These are phyloP conservation scores for Saturnispora galanensis DNA, from an alignment of 805 yeast species.

Conservation along the genomic window DNA sequence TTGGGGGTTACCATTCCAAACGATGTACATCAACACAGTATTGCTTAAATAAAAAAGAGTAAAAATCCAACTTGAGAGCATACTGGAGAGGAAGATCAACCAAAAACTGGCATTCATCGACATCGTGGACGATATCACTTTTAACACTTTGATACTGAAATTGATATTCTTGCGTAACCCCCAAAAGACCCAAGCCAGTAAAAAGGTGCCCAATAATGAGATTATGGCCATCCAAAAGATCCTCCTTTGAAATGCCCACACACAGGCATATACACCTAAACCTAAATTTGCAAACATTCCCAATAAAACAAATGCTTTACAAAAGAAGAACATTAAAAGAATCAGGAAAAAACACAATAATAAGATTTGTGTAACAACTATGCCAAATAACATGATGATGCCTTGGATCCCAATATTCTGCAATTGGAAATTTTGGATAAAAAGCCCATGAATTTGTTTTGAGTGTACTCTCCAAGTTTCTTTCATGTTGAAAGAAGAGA, in stretches of 20 bases:
- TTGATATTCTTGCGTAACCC: slow-evolving; percentile 18
- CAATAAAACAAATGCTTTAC: slow-evolving; percentile 1
- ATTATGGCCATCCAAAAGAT: background rate
- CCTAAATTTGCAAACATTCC: slow-evolving; percentile 1
- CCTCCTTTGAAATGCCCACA: background rate
- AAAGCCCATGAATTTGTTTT: background rate
- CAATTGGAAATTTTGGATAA: background rate
- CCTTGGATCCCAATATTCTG: slow-evolving; percentile 38
- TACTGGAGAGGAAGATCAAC: slow-evolving; percentile 27
- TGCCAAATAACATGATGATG: slow-evolving; percentile 15
- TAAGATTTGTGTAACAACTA: slow-evolving; percentile 1
- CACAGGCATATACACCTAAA: background rate
- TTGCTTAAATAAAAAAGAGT: slow-evolving; percentile 56
- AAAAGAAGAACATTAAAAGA: background rate
- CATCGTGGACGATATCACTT: slow-evolving; percentile 59
- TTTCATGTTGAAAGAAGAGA: background rate
- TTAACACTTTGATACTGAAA: slow-evolving; percentile 21
- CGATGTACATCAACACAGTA: slow-evolving; percentile 68
- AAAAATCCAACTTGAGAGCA: slow-evolving; percentile 53
- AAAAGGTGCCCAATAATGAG: slow-evolving; percentile 23
- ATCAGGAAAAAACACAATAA: background rate
- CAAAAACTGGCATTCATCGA: slow-evolving; percentile 58
- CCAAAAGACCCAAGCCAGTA: slow-evolving; percentile 15
- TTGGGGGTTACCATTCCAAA: slow-evolving; percentile 36
- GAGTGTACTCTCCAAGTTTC: background rate